Conservation (phyloP, 2,329 filamentous ascomycete species). For the Cryphonectria radicalis region DNA sequence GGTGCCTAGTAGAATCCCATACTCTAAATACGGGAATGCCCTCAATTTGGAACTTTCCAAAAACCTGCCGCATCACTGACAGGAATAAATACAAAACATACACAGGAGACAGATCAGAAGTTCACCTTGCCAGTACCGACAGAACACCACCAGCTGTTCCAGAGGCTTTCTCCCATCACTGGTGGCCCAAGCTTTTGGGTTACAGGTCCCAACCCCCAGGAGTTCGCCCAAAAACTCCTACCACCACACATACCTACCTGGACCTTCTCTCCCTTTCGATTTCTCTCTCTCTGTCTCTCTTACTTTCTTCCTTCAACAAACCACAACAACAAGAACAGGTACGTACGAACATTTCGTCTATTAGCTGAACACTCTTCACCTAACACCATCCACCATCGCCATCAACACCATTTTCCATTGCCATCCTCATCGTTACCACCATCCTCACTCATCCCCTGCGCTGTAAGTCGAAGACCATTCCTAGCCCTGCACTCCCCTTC, state of each 20-base stretch:
- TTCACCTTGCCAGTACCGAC: background rate
- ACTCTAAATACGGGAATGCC: background rate
- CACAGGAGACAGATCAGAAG: background rate
- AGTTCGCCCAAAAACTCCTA: background rate
- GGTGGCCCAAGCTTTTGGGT: background rate
- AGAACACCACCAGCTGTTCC: background rate
- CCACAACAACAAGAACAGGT: background rate
- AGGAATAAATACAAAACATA: background rate
- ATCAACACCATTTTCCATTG: background rate
- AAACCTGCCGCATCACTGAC: background rate
- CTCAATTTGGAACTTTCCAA: background rate
- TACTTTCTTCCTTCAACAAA: background rate
- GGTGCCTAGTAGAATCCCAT: background rate
- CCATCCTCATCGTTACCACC: background rate
- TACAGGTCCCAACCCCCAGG: background rate
- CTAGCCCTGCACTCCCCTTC: background rate
- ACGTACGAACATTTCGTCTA: background rate
- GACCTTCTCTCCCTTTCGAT: background rate
- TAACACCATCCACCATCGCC: background rate
- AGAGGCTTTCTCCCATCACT: background rate
- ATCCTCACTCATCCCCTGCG: background rate
- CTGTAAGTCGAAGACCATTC: background rate
- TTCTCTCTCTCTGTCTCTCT: background rate
- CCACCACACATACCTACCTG: background rate
- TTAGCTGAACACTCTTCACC: background rate